Evolutionary conservation across 2,329 filamentous ascomycete genomes (phyloP), one percentile per base, ranked within the genome.

Genomic region (Claviceps capensis): DNA sequence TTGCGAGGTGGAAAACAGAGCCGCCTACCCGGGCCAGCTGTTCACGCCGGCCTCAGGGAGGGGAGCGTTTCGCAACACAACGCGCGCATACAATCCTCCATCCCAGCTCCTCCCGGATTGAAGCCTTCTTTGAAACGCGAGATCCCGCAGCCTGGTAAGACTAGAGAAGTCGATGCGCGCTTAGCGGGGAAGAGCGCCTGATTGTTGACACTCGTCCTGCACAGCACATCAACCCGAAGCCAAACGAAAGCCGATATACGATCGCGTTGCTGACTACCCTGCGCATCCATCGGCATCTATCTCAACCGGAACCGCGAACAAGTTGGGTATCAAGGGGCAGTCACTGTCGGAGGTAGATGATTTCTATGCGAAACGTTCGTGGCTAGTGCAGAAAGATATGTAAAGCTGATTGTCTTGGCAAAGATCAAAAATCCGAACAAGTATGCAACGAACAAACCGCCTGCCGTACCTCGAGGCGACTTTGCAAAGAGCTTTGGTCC

Each of bases 41-140:
- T 59, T 38, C 53, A 58, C 37, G 54, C 57, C 53, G 59, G 56
- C 13, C 70, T 82, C 16, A 65, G 72, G 9, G 79, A 82, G 60
- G 75, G 79, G 57, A 74, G 69, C 60, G 76, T 81, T 7, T 81
- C 79, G n/a, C 77, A 83, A 60, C 71, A 69, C 65, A 83, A 84
- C 62, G 65, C 73, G 44, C 75, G 79, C 49, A 63, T 67, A 11
- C 74, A 73, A 48, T 63, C 67, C 1, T 62, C 71, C 0, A 69
- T 69, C 40, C 68, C 68, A 50, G 66, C 71, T 37, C 66, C 70
- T 11, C 62, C 70, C n/a, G 52, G 60, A 5, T 50, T 57, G 19
- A 70, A 71, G 54, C 23, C 45, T 14, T 68, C 67, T 13, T 52
- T 75, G 54, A 83, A 83, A 67, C 75, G 80, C 57, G 71, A 70